Evolutionary conservation across 768 basidiomycete genomes (phyloP).

Genomic region (Naganishia vaughanmartiniae): DNA sequence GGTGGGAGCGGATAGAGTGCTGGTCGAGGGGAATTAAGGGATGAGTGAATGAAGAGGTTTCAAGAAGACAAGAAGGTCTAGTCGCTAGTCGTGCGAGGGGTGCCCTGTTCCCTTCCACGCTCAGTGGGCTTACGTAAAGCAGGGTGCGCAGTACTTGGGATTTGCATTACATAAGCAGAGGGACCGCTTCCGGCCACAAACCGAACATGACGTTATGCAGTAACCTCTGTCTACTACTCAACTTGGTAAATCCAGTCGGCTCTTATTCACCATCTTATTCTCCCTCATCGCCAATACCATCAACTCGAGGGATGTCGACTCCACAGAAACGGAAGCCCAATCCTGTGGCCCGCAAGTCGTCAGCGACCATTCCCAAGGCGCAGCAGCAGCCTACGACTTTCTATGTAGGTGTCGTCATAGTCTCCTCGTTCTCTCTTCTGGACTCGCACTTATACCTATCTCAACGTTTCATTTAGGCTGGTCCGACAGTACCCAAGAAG

Average conservation of each 20-base stretch:
- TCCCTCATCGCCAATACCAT: neutral
- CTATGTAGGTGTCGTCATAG: neutral
- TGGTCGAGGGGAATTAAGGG: neutral
- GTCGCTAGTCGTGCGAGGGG: no score
- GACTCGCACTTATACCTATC: neutral
- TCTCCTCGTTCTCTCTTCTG: no score
- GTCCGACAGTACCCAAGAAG: slow-evolving; percentile 16
- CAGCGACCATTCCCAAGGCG: slow-evolving; percentile 9
- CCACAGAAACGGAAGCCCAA: neutral
- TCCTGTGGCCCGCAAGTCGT: slow-evolving; percentile 18
- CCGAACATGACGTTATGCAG: no score
- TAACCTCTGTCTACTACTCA: no score
- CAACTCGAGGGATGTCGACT: neutral
- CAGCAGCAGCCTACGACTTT: slow-evolving; percentile 15
- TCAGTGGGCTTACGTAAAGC: no score
- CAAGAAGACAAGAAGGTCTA: no score
- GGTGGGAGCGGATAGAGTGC: neutral
- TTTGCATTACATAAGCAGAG: no score
- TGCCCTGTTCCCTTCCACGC: no score
- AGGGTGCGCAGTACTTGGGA: no score
- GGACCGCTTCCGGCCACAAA: no score
- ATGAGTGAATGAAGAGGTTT: neutral
- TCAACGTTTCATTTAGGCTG: neutral
- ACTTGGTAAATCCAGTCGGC: no score
- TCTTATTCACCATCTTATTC: neutral